Base-by-base conservation (phyloP, 129 eudicot species). In the Apium graveolens region DNA sequence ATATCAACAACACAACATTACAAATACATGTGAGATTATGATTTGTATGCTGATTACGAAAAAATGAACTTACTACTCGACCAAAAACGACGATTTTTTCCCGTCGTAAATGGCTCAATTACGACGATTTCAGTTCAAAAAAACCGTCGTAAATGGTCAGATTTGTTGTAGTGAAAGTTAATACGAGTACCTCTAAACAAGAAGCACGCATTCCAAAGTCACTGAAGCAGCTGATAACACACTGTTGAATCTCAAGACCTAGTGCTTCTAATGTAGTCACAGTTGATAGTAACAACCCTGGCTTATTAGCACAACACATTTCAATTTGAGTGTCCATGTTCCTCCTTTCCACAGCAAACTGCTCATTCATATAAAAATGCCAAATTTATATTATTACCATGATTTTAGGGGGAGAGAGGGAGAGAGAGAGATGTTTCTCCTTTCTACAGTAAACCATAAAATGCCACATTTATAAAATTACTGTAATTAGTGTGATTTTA, bases 161-260 rank as follows among this genome's bases (percentile, higher is more conserved):
- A n/a, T n/a, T n/a, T n/a, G n/a, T n/a, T n/a, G n/a, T n/a, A n/a
- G n/a, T n/a, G n/a, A n/a, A n/a, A n/a, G n/a, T 34, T 16, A 20
- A 32, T 0, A 42, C 5, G 29, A 31, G 74, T 34, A 70, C 74
- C 74, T 70, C 45, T 34, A 37, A 37, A 37, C 74, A 70, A 70
- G 74, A 37, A 37, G 74, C 74, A 34, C n/a, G 74, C 43, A 70
- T 70, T 35, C 74, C 74, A 37, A 70, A 70, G 74, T 70, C 74
- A 70, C 44, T 70, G 43, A 70, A 70, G n/a, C 74, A 70, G 74
- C 74, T 70, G 24, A 70, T 37, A 37, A 70, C 74, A 70, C 74
- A 70, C 43, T 70, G 74, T 70, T 70, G 74, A 37, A 70, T 70
- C 44, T 70, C 74, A 70, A 70, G 74, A 18, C 74, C 74, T 34